These are phyloP conservation scores for Candida anutae DNA, from an alignment of 1,139 yeast species.

Conservation along the genomic window DNA sequence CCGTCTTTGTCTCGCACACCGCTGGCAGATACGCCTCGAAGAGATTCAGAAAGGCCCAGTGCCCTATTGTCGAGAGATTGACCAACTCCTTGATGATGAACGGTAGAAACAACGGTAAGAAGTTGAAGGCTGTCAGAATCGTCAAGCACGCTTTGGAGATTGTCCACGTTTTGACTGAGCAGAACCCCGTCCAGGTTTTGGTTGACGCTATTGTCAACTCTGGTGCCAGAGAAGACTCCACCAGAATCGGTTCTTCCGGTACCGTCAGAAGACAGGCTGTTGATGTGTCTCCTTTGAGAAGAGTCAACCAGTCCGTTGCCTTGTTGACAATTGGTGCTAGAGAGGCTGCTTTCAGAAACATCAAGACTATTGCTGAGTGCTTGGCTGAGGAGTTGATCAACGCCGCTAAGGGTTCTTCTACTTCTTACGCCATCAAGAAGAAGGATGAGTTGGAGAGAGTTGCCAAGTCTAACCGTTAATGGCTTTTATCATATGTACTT, in stretches of 20 bases:
- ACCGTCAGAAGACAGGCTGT: constrained; percentile 99
- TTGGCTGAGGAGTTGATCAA: constrained; percentile 99
- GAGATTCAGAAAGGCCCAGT: constrained; percentile 99
- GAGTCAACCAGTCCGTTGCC: constrained; percentile 99
- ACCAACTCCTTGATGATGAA: constrained; percentile 99
- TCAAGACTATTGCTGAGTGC: constrained; percentile 99
- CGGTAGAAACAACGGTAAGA: constrained; percentile 99
- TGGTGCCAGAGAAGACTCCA: constrained; percentile 99
- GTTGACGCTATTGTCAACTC: constrained; percentile 99
- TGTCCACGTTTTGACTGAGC: constrained; percentile 95
- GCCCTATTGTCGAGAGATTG: constrained; percentile 98
- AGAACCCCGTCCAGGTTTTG: constrained; percentile 98
- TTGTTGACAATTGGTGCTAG: constrained; percentile 99
- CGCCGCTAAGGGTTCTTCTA: constrained; percentile 99
- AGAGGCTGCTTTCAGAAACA: constrained; percentile 99
- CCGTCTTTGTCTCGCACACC: constrained; percentile 97
- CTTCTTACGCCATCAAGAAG: constrained; percentile 99
- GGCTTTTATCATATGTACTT: too few species aligned
- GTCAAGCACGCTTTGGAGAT: constrained; percentile 98
- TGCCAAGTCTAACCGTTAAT: constrained; percentile 99
- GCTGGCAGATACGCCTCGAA: constrained; percentile 99
- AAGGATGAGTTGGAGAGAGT: constrained; percentile 99
- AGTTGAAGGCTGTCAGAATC: constrained; percentile 99
- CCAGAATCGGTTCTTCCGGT: constrained; percentile 99
- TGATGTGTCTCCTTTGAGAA: constrained; percentile 99